Conservation (phyloP, 2,329 filamentous ascomycete species). For the Leptographium radiaticola region DNA sequence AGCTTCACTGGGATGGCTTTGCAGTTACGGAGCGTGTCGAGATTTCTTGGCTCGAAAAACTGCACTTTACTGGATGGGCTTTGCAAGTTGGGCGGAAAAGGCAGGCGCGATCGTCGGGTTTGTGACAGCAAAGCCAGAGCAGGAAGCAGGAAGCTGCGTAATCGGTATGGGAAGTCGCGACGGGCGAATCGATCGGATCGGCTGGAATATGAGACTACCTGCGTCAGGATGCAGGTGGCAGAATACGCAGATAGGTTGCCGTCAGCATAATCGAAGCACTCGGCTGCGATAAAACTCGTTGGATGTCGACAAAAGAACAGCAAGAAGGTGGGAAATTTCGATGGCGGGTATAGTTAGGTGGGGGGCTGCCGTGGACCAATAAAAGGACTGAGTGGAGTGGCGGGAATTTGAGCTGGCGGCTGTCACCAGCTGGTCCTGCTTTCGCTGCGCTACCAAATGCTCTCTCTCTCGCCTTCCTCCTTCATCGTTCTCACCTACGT, state of each 20-base stretch:
- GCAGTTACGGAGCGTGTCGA: neutral
- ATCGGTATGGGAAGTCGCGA: neutral
- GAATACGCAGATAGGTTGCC: neutral
- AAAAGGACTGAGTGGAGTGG: neutral
- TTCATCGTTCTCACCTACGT: no score
- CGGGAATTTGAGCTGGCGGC: neutral
- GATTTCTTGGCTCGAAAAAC: neutral
- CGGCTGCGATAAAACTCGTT: neutral
- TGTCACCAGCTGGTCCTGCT: neutral
- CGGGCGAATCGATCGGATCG: neutral
- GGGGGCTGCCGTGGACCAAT: neutral
- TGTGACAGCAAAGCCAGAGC: neutral
- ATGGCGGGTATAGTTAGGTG: neutral
- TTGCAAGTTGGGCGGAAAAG: neutral
- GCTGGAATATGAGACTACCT: neutral
- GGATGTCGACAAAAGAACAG: neutral
- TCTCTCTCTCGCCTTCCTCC: no score
- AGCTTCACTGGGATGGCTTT: neutral
- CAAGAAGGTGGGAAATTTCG: neutral
- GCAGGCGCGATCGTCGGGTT: neutral
- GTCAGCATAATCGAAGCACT: neutral
- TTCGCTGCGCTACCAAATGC: neutral
- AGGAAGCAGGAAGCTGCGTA: neutral
- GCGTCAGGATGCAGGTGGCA: neutral
- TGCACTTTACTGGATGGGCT: constrained; percentile 1